Evolutionary conservation across 805 yeast species (phyloP).

Genomic region (Yarrowia osloensis): DNA sequence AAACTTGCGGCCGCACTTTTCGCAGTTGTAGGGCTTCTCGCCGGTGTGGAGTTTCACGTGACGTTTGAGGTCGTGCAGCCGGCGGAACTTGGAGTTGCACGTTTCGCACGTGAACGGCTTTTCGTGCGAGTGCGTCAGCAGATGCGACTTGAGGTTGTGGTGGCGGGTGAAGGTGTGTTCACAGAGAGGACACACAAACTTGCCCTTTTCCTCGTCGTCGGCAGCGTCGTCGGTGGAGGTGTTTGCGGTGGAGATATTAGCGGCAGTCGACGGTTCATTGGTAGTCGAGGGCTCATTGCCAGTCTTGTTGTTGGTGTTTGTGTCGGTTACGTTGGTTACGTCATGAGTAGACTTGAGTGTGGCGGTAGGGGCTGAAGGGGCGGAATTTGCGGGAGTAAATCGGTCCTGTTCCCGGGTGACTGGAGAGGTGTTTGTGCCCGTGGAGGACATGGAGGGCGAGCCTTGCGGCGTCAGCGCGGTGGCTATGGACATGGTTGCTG

Average conservation of each 20-base stretch:
- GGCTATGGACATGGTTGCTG: conserved; percentile 29
- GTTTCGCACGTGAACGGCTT: conserved; percentile 65
- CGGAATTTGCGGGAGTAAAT: not conserved
- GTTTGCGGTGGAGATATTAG: not conserved
- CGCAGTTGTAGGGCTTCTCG: conserved; percentile 66
- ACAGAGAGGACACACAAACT: conserved; percentile 59
- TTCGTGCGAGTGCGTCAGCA: conserved; percentile 63
- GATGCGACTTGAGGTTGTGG: conserved; percentile 73
- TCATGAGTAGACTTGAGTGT: not conserved
- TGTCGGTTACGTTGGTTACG: not conserved
- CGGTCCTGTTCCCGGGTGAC: conserved; percentile 5
- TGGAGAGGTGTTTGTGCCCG: conserved; percentile 22
- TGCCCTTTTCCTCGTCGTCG: conserved; percentile 28
- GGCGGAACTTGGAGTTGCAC: conserved; percentile 64
- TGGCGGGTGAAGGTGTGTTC: conserved; percentile 66
- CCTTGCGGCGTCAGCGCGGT: conserved; percentile 22
- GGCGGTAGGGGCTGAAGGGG: conserved; percentile 1
- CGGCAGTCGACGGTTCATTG: not conserved
- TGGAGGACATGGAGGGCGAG: conserved; percentile 23
- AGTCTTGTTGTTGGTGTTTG: not conserved
- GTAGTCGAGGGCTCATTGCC: not conserved
- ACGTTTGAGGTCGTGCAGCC: conserved; percentile 74
- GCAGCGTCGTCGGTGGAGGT: not conserved
- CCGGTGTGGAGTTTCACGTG: conserved; percentile 78
- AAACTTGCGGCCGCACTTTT: conserved; percentile 61